Percentiles rank a stretch among this genome's conserved stretches.
Conservation (phyloP, 163 green algal genomes). For the Scenedesmus sp. region DNA sequence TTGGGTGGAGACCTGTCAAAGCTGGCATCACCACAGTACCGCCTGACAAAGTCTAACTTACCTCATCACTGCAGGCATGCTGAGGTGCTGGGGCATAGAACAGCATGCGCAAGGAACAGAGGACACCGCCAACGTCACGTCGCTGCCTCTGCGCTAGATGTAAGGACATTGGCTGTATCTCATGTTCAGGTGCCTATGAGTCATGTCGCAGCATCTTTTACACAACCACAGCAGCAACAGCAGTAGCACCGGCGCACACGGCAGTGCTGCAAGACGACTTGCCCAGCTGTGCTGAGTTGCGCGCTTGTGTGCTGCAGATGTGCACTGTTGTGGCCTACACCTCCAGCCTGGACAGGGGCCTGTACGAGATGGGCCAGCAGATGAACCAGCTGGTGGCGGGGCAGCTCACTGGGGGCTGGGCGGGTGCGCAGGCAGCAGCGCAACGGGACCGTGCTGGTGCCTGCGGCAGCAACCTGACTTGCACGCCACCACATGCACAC, state of each 20-base stretch:
- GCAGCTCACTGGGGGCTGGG: constrained; percentile 64
- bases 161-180: neutral
- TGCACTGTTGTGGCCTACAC: constrained; percentile 27
- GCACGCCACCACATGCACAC: neutral
- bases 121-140: neutral
- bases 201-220: neutral
- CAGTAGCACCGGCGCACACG: neutral
- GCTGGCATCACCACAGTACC: neutral
- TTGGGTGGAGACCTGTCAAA: neutral
- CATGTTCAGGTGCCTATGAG: neutral
- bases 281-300: neutral
- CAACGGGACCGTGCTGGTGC: neutral
- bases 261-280: neutral
- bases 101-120: neutral
- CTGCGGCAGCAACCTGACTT: neutral
- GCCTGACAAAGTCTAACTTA: neutral
- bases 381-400: constrained; percentile 68
- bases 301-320: constrained; percentile 14
- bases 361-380: constrained; percentile 63
- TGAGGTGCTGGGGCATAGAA: neutral
- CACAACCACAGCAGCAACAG: neutral
- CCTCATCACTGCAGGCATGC: neutral
- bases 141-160: neutral
- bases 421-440: neutral
- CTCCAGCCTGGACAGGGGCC: constrained; percentile 17